Percentiles rank a stretch among this genome's conserved stretches.
phyloP scores from a whole-genome alignment of 768 basidiomycete genomes.

The Tricholoma furcatifolium region DNA sequence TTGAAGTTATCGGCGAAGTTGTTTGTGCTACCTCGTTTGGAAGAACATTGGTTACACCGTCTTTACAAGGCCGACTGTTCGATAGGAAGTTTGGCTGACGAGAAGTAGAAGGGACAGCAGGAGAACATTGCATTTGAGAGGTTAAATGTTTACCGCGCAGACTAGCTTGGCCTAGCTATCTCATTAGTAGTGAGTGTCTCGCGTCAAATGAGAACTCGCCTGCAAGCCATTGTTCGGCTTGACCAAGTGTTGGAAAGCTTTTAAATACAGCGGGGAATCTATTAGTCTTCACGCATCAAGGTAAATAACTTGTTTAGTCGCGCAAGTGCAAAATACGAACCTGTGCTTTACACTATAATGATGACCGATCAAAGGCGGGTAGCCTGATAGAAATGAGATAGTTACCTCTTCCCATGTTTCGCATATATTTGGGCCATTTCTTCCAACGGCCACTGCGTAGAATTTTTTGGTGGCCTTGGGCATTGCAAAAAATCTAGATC shows the following conservation, averaged over 20 bases:
- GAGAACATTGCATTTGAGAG: not conserved
- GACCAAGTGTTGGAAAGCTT: conserved; percentile 41
- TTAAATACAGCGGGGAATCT: conserved; percentile 53
- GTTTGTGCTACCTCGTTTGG: not conserved
- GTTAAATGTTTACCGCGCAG: not conserved
- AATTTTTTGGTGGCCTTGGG: conserved; percentile 38
- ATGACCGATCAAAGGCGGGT: not conserved
- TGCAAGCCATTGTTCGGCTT: conserved; percentile 53
- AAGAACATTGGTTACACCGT: no score
- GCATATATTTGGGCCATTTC: conserved; percentile 58
- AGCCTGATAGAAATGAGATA: not conserved
- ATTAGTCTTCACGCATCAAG: conserved; percentile 37
- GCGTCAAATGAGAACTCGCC: conserved; percentile 14
- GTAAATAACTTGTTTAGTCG: not conserved
- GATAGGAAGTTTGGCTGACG: not conserved
- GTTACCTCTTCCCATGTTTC: conserved; percentile 58
- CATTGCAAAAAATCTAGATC: conserved; percentile 20
- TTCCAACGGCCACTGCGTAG: conserved; percentile 60
- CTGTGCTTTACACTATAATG: conserved; percentile 43
- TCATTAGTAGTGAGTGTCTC: not conserved
- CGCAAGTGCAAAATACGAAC: conserved; percentile 24
- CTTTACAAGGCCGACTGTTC: no score
- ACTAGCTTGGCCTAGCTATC: not conserved
- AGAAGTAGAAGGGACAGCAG: not conserved
- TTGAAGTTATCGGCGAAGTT: not conserved